Evolutionary conservation across 2,329 filamentous ascomycete species (phyloP), one percentile per base, ranked within the genome.

Genomic region (Apiospora pterosperma): DNA sequence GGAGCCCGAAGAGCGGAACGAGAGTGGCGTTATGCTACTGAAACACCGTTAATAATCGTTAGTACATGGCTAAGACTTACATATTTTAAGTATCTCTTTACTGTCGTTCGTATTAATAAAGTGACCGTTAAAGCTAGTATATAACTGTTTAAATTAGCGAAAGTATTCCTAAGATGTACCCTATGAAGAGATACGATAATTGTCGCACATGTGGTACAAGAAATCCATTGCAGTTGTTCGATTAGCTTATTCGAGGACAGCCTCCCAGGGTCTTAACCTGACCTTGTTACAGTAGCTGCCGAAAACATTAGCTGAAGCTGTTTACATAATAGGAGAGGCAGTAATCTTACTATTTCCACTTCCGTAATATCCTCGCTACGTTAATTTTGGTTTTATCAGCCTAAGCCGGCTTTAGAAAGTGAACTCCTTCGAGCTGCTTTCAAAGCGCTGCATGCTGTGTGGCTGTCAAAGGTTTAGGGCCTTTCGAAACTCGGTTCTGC

Each of bases 11-110:
- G 42, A 36, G 55, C 36, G 69, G 69, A 36, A 75, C 60, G 1
- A 74, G 58, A 7, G 70, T 60, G n/a, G 21, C 59, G 39, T 67
- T 8, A 62, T 75, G 62, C 59, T 68, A 75, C 67, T 74, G 36
- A 42, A 41, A 61, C 39, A 60, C 7, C 25, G 12, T 38, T 38
- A 60, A n/a, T 39, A 19, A 8, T 10, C 21, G 23, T 19, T 23
- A 38, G 31, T 12, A 19, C 31, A 36, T 25, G n/a, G 36, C 25
- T 38, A 6, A 36, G 23, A 38, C 11, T 48, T 25, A 25, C 12
- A 59, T 59, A 65, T 44, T 41, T 68, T 68, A 6, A 63, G 25
- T 34, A 67, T 41, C 48, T 67, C 59, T 52, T 63, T 67, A 39
- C 59, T 66, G 42, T 67, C 58, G 38, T 67, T 69, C 34, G 14